Conservation (phyloP, 352 stramenopile genomes). For the Aphanomyces cochlioides region DNA sequence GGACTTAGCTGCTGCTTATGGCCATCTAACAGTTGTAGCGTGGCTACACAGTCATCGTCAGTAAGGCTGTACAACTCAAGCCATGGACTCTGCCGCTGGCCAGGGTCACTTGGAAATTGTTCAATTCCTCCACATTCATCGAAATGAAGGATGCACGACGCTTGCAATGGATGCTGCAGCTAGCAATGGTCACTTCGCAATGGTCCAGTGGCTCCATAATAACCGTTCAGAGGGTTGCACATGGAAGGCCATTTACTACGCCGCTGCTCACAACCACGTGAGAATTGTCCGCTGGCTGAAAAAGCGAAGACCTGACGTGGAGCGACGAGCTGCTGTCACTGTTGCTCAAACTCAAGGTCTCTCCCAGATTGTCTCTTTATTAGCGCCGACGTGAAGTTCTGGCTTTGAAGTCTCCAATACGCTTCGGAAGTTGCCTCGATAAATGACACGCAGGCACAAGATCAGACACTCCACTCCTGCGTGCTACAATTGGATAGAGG, state of each 20-base stretch:
- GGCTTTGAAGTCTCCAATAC: too few relatives aligned
- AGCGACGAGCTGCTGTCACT: not conserved
- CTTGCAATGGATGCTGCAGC: conserved; percentile 16
- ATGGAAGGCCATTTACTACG: conserved; percentile 19
- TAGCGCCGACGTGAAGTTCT: not conserved
- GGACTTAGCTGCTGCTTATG: conserved; percentile 14
- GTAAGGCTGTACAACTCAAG: conserved; percentile 17
- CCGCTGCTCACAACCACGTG: conserved; percentile 9
- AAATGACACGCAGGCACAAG: too few relatives aligned
- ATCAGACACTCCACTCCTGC: too few relatives aligned
- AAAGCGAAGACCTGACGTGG: not conserved
- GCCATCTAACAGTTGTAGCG: conserved; percentile 16
- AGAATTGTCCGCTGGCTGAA: conserved; percentile 24
- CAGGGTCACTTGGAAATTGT: conserved; percentile 24
- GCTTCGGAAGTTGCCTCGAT: too few relatives aligned
- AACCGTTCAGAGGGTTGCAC: conserved; percentile 24
- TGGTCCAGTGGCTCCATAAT: conserved; percentile 19
- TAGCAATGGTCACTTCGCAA: conserved; percentile 18
- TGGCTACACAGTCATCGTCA: conserved; percentile 1
- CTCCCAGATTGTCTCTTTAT: not conserved
- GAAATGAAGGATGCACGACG: conserved; percentile 16
- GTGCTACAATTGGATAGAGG: too few relatives aligned
- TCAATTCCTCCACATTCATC: conserved; percentile 15
- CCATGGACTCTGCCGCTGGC: conserved; percentile 13
- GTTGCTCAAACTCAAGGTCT: conserved; percentile 1